phyloP scores from a whole-genome alignment of 768 basidiomycete genomes.

The Russula virescens region DNA sequence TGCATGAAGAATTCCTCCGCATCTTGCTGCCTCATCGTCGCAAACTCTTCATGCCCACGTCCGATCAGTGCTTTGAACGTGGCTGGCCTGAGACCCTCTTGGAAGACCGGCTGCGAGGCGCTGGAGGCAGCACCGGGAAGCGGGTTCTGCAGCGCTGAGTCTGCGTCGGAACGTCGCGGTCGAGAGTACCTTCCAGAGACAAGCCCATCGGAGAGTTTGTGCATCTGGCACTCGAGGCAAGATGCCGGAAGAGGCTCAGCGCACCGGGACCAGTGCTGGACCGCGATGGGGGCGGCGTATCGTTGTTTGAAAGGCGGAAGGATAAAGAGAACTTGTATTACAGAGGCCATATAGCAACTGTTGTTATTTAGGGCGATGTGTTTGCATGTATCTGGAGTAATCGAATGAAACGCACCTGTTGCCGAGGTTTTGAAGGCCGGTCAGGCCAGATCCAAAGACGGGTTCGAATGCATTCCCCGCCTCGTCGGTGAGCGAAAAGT shows the following conservation, averaged over 20 bases:
- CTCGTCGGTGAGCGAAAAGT: conserved; percentile 85
- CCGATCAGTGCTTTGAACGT: conserved; percentile 89
- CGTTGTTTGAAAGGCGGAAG: conserved; percentile 70
- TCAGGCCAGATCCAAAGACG: conserved; percentile 82
- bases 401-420: conserved; percentile 53
- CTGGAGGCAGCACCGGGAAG: conserved; percentile 28
- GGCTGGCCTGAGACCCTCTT: conserved; percentile 75
- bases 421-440: conserved; percentile 87
- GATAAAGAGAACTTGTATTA: conserved; percentile 81
- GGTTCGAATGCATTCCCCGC: conserved; percentile 85
- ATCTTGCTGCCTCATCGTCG: conserved; percentile 98
- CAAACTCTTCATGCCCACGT: conserved; percentile 88
- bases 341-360: conserved; percentile 97
- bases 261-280: conserved; percentile 57
- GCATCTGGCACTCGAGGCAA: conserved; percentile 94
- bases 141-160: conserved; percentile 29
- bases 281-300: conserved; percentile 47
- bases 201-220: conserved; percentile 77
- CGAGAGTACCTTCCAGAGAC: conserved; percentile 87
- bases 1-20: conserved; percentile 88
- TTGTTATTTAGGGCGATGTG: conserved; percentile 39
- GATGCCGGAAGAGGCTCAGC: conserved; percentile 62
- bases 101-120: conserved; percentile 49
- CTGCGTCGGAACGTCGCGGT: conserved; percentile 38
- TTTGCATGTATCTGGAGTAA: neutral